phyloP scores from a whole-genome alignment of 2,329 filamentous ascomycete genomes.

The Hyphodiscus sp. region DNA sequence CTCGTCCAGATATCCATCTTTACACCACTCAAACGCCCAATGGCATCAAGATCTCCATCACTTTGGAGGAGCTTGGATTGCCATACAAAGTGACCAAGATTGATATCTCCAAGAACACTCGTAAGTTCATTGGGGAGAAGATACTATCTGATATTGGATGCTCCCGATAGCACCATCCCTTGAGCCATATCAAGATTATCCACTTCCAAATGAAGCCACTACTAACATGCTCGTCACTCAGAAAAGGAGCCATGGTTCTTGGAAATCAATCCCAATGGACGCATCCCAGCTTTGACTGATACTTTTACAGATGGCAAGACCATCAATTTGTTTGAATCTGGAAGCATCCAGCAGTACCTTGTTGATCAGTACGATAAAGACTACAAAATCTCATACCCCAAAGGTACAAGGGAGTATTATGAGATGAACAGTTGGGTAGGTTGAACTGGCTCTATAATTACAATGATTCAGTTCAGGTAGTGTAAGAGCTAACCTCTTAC shows the following conservation, averaged over 20 bases:
- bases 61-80: conserved; percentile 76
- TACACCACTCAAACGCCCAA: conserved; percentile 64
- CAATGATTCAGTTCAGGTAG: not conserved
- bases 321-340: conserved; percentile 77
- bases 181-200: too few species aligned
- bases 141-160: too few species aligned
- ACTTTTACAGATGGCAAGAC: conserved; percentile 64
- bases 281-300: conserved; percentile 83
- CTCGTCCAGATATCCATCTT: conserved; percentile 26
- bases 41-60: conserved; percentile 83
- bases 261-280: conserved; percentile 86
- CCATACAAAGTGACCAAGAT: conserved; percentile 72
- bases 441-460: conserved; percentile 1
- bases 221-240: too few species aligned
- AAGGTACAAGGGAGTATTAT: conserved; percentile 66
- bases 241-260: conserved; percentile 83
- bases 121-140: too few species aligned
- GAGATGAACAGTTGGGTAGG: conserved; percentile 72
- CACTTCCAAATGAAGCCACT: too few species aligned
- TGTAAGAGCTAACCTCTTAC: not conserved
- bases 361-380: conserved; percentile 75
- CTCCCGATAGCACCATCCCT: too few species aligned
- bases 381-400: conserved; percentile 75
- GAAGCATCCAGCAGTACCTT: conserved; percentile 78
- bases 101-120: conserved; percentile 66